Percentiles rank a stretch among this genome's conserved stretches.
phyloP scores from a whole-genome alignment of 306 rosid genomes.

The Sechiopsis laciniata region DNA sequence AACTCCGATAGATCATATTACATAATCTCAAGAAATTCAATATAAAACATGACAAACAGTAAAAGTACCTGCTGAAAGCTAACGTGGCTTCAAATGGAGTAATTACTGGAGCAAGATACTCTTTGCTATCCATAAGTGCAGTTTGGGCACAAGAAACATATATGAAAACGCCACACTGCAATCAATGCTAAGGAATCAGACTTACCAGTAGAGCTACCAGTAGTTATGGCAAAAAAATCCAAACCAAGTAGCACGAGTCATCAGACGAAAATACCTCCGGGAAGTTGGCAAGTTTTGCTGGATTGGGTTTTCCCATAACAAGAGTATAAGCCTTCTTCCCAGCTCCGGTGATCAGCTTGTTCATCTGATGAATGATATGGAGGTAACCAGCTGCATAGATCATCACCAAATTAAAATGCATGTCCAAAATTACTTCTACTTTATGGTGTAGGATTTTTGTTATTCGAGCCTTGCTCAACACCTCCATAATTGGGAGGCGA shows the following conservation, averaged over 20 bases:
- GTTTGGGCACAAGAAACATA: constrained; percentile 89
- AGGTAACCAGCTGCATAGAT: constrained; percentile 77
- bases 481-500: too few relatives aligned
- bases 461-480: too few relatives aligned
- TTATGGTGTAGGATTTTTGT: too few relatives aligned
- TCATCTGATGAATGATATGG: constrained; percentile 73
- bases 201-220: background rate
- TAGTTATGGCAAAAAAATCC: background rate
- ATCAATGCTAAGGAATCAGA: constrained; percentile 22
- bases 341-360: constrained; percentile 59
- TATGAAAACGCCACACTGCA: constrained; percentile 82
- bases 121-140: constrained; percentile 88
- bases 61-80: constrained; percentile 77
- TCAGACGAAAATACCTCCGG: constrained; percentile 57
- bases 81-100: constrained; percentile 85
- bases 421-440: too few relatives aligned
- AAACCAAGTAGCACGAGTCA: background rate
- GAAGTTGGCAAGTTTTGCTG: constrained; percentile 95
- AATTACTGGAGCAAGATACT: constrained; percentile 84
- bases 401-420: constrained; percentile 6
- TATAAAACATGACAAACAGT: background rate
- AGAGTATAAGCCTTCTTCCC: constrained; percentile 81
- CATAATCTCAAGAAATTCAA: background rate
- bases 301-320: constrained; percentile 91
- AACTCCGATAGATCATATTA: background rate